Percentiles rank a stretch among this genome's conserved stretches.
phyloP scores from a whole-genome alignment of 805 yeast genomes.

The Nakazawaea anatomiae region DNA sequence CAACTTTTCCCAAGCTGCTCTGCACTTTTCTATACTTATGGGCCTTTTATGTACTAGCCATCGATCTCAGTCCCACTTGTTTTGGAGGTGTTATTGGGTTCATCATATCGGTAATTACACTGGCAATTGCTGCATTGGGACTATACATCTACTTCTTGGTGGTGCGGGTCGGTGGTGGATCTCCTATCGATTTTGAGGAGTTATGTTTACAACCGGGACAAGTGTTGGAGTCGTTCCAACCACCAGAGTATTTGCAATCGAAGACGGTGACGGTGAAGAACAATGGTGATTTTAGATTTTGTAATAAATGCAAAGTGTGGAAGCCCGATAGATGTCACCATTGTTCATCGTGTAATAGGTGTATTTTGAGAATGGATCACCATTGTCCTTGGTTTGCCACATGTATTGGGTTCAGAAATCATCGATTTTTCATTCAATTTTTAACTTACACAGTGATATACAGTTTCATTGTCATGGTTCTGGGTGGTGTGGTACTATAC shows the following conservation, averaged over 20 bases:
- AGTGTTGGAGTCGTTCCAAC: slow-evolving; percentile 18
- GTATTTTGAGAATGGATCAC: slow-evolving; percentile 39
- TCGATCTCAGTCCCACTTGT: slow-evolving; percentile 22
- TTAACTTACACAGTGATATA: slow-evolving; percentile 48
- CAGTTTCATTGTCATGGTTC: slow-evolving; percentile 32
- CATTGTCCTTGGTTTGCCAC: slow-evolving; percentile 88
- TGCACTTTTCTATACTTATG: slow-evolving; percentile 39
- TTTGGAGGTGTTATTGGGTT: slow-evolving; percentile 14
- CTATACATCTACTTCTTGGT: slow-evolving; percentile 49
- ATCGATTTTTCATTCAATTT: slow-evolving; percentile 75
- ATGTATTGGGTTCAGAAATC: slow-evolving; percentile 81
- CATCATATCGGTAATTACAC: slow-evolving; percentile 19
- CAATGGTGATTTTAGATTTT: slow-evolving; percentile 61
- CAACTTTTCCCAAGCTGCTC: slow-evolving; percentile 44
- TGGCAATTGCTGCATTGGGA: slow-evolving; percentile 28
- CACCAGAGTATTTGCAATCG: slow-evolving; percentile 35
- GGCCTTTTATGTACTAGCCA: slow-evolving; percentile 36
- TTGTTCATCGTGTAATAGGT: slow-evolving; percentile 42
- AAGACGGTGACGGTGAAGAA: slow-evolving; percentile 40
- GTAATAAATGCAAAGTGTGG: slow-evolving; percentile 49
- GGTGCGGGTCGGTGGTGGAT: slow-evolving; percentile 54
- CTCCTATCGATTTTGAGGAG: slow-evolving; percentile 52
- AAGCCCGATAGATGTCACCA: slow-evolving; percentile 58
- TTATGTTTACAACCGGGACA: slow-evolving; percentile 23
- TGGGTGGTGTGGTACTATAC: slow-evolving; percentile 38